Percentiles rank a stretch among this genome's conserved stretches.
phyloP scores from a whole-genome alignment of 106 monocot species.

The Chionographis japonica region DNA sequence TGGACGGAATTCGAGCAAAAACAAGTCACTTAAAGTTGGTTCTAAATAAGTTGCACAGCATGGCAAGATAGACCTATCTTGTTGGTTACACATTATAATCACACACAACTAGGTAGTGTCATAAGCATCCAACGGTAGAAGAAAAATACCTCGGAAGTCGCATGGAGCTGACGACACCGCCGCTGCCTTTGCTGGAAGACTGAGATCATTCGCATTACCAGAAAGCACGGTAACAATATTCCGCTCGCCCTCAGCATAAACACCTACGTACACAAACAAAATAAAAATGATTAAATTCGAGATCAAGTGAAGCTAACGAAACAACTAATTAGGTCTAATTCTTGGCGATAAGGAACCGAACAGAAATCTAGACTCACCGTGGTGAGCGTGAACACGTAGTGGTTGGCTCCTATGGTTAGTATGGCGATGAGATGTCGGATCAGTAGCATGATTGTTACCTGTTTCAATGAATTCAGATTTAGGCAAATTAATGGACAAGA shows the following conservation, averaged over 20 bases:
- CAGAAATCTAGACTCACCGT: conserved; percentile 35
- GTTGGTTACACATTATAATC: too few species aligned
- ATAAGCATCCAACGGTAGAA: too few species aligned
- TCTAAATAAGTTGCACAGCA: too few species aligned
- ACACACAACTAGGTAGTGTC: too few species aligned
- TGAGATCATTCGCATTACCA: conserved; percentile 38
- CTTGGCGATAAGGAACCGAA: too few species aligned
- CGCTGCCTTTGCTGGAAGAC: conserved; percentile 30
- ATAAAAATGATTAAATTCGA: not conserved
- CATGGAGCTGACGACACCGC: too few species aligned
- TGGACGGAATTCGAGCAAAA: too few species aligned
- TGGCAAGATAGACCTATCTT: too few species aligned
- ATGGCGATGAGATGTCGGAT: conserved; percentile 35
- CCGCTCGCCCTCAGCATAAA: conserved; percentile 50
- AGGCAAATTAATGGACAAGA: too few species aligned
- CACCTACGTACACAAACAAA: conserved; percentile 41
- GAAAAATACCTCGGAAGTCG: too few species aligned
- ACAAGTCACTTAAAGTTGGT: too few species aligned
- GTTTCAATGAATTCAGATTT: conserved; percentile 8
- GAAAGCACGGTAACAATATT: conserved; percentile 56
- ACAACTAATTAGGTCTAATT: too few species aligned
- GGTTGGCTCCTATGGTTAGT: conserved; percentile 27
- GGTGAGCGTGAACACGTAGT: conserved; percentile 31
- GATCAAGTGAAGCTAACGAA: not conserved
- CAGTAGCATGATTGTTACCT: conserved; percentile 45